Conservation (phyloP, 2,329 filamentous ascomycete species). For the Colletotrichum filicis region DNA sequence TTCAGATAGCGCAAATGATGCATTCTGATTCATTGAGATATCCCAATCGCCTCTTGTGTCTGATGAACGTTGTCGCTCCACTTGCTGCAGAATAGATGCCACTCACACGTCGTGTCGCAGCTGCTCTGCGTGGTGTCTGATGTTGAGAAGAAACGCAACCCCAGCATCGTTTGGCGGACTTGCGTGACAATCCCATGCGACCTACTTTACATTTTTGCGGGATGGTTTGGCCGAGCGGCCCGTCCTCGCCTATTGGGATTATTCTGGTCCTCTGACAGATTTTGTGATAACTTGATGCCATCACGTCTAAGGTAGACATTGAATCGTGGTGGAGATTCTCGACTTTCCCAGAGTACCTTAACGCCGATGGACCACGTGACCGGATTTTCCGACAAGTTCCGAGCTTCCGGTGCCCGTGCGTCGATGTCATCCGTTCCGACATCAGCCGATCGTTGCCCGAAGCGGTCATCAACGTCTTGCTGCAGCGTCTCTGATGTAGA, state of each 20-base stretch:
- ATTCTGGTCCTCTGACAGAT: too few species aligned
- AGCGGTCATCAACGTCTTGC: neutral
- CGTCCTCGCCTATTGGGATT: too few species aligned
- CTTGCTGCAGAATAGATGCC: neutral
- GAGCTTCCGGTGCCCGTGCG: neutral
- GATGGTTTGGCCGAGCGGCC: too few species aligned
- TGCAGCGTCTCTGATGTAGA: neutral
- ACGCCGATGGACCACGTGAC: neutral
- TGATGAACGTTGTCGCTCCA: neutral
- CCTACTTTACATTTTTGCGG: too few species aligned
- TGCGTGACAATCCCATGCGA: too few species aligned
- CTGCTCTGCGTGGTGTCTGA: too few species aligned
- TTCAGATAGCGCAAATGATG: neutral
- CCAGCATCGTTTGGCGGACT: too few species aligned
- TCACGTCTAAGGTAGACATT: neutral
- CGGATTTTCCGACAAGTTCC: neutral
- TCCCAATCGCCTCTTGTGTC: neutral
- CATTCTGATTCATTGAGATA: neutral
- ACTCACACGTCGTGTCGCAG: too few species aligned
- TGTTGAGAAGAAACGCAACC: too few species aligned
- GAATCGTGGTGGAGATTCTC: too few species aligned
- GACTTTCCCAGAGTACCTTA: neutral
- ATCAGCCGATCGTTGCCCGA: neutral
- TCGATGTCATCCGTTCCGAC: neutral
- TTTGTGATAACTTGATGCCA: too few species aligned